A percentile compares a stretch with the other conserved stretches of the same genome.
These are phyloP conservation scores for Candida freyschussii DNA, from an alignment of 1,139 yeast genomes.

Conservation along the genomic window DNA sequence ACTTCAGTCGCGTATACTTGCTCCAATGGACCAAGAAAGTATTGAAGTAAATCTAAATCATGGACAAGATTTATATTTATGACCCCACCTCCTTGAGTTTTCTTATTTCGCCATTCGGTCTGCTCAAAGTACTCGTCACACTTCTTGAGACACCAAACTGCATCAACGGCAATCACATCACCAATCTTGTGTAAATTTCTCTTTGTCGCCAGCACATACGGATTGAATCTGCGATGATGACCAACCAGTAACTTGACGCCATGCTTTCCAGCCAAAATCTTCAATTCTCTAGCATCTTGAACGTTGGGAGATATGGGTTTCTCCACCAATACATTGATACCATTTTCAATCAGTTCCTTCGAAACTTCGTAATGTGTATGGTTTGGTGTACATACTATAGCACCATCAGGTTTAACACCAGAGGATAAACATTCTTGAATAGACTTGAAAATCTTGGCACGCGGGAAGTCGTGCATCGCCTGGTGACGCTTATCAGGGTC, in stretches of 20 bases:
- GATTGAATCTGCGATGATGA: conserved; percentile 19
- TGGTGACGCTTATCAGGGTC: conserved; percentile 3
- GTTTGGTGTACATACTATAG: conserved; percentile 19
- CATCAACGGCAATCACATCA: conserved; percentile 15
- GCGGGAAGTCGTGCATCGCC: conserved; percentile 9
- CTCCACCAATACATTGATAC: conserved; percentile 15
- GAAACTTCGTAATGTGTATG: conserved; percentile 13
- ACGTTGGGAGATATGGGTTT: conserved; percentile 16
- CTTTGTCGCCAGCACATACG: conserved; percentile 17
- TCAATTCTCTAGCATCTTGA: conserved; percentile 11
- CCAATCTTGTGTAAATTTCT: conserved; percentile 10
- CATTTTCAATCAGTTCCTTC: conserved; percentile 6
- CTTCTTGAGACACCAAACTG: conserved; percentile 18
- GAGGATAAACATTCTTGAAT: conserved; percentile 5
- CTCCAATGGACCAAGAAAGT: conserved; percentile 15
- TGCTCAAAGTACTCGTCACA: conserved; percentile 16
- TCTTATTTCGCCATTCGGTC: conserved; percentile 14
- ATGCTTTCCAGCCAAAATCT: conserved; percentile 5
- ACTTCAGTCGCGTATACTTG: conserved; percentile 15
- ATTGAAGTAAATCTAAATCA: conserved; percentile 16
- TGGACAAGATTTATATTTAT: conserved; percentile 18
- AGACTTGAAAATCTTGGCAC: conserved; percentile 4
- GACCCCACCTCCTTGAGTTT: conserved; percentile 16
- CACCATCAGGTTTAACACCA: conserved; percentile 10
- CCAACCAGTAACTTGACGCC: conserved; percentile 13